A percentile compares a stretch with the other conserved stretches of the same genome.
Conservation (phyloP, 1,139 yeast species). For the Yamadazyma mexicana region DNA sequence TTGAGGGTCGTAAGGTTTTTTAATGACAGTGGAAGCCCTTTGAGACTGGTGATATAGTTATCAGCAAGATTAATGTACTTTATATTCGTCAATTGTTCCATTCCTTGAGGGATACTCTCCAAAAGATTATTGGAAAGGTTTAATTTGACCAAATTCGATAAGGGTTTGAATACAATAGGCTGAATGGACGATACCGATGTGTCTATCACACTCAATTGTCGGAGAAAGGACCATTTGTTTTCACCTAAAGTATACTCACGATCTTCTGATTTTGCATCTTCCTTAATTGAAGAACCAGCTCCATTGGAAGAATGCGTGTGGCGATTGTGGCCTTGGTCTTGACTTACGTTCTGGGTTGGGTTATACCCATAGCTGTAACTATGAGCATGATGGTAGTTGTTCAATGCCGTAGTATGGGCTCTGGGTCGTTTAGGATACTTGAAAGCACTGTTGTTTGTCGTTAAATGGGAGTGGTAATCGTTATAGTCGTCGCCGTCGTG, state of each 20-base stretch:
- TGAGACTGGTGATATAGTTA: conserved; percentile 46
- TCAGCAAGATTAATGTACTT: conserved; percentile 59
- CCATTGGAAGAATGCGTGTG: conserved; percentile 9
- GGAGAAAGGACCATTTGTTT: conserved; percentile 52
- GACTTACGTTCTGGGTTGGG: background rate
- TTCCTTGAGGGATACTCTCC: conserved; percentile 51
- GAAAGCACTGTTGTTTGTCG: conserved; percentile 21
- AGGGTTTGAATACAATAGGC: conserved; percentile 46
- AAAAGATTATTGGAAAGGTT: conserved; percentile 58
- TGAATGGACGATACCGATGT: conserved; percentile 51
- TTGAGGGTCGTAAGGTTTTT: conserved; percentile 50
- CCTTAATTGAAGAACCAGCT: conserved; percentile 27
- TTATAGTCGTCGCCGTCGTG: conserved; percentile 14
- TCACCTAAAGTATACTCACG: conserved; percentile 24
- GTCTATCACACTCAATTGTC: conserved; percentile 58
- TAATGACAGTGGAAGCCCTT: conserved; percentile 41
- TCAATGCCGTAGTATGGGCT: conserved; percentile 22
- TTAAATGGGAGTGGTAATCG: conserved; percentile 3
- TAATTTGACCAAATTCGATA: conserved; percentile 52
- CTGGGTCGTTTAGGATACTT: conserved; percentile 27
- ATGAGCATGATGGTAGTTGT: background rate
- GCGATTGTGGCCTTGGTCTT: background rate
- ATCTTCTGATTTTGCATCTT: background rate
- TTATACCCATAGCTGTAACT: conserved; percentile 7
- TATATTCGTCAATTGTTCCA: conserved; percentile 47